Conservation (phyloP, 257 asterid species). For the Haberlea rhodopensis region DNA sequence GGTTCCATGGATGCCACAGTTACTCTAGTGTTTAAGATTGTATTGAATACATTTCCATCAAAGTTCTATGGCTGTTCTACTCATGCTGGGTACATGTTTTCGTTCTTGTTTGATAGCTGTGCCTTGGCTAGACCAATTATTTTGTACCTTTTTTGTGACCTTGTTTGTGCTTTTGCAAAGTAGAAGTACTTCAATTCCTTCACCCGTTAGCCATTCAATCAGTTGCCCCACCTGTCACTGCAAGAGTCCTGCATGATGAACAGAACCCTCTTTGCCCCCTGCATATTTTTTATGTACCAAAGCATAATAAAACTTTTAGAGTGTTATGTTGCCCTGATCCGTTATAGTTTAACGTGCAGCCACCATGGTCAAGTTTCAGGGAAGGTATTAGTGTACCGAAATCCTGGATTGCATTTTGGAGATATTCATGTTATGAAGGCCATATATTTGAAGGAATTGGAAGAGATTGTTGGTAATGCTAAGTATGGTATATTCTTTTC, state of each 20-base stretch:
- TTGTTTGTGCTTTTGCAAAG: neutral
- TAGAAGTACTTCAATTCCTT: slow-evolving; percentile 2
- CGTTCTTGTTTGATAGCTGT: slow-evolving; percentile 1
- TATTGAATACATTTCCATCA: slow-evolving; percentile 6
- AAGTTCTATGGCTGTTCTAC: slow-evolving; percentile 1
- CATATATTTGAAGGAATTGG: slow-evolving; percentile 55
- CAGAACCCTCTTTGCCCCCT: slow-evolving; percentile 6
- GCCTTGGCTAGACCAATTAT: slow-evolving; percentile 5
- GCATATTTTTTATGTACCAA: neutral
- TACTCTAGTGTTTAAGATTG: slow-evolving; percentile 4
- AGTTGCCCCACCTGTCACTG: neutral
- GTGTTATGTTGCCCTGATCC: slow-evolving; percentile 9
- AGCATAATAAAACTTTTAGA: neutral
- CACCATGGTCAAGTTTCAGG: slow-evolving; percentile 79
- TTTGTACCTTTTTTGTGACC: neutral
- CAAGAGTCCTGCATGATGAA: slow-evolving; percentile 4
- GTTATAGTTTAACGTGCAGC: slow-evolving; percentile 37
- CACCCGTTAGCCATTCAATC: neutral
- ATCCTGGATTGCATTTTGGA: slow-evolving; percentile 87
- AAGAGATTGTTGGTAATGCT: slow-evolving; percentile 70
- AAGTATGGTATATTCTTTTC: slow-evolving; percentile 86
- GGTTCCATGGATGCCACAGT: slow-evolving; percentile 4
- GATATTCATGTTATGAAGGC: slow-evolving; percentile 70
- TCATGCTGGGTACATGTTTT: neutral
- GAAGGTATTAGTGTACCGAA: slow-evolving; percentile 71